Base-by-base conservation (phyloP, 306 rosid species). In the Malus sylvestris region DNA sequence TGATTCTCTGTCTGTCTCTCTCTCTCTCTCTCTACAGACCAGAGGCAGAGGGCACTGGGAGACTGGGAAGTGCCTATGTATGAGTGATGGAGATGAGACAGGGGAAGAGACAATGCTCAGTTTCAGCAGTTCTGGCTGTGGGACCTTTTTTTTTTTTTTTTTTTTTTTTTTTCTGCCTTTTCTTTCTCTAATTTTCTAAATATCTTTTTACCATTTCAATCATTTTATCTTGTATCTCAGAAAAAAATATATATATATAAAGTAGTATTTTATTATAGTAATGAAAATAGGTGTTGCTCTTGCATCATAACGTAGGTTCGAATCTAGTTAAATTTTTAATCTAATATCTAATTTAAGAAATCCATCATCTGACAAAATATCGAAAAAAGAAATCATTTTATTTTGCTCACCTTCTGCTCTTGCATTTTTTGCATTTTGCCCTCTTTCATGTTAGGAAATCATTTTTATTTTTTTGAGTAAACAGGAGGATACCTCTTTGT, bases 21-120 rank as follows among this genome's bases (percentile, higher is more conserved):
- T n/a, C 51, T 57, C 40, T 35, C 40, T 35, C 40, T 35, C 40
- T 35, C 40, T 35, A 35, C 40, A 35, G 40, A 35, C 40, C 40
- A 33, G 29, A 9, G 52, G 27, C 19, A 49, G 53, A 49, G 20
- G 20, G 19, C 55, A 32, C 14, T 30, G 68, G 49, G 66, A 70
- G 78, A n/a, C 25, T 32, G 57, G 46, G 74, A 53, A 58, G 65
- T 53, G 65, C 11, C 53, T 27, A 38, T 7, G 68, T 18, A 22
- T 25, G 77, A 72, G 67, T 38, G 60, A 25, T 44, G 70, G 75
- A 85, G 84, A 85, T 84, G 90, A 82, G 82, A 83, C 94, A 72
- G 61, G 68, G 78, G 88, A 87, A 83, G 89, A 86, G 98, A 94
- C 98, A 88, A 81, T 73, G 64, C 84, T 80, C 75, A 18, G 87